Base-by-base conservation (phyloP, 2,329 filamentous ascomycete genomes). In the Apiospora malaysiana region DNA sequence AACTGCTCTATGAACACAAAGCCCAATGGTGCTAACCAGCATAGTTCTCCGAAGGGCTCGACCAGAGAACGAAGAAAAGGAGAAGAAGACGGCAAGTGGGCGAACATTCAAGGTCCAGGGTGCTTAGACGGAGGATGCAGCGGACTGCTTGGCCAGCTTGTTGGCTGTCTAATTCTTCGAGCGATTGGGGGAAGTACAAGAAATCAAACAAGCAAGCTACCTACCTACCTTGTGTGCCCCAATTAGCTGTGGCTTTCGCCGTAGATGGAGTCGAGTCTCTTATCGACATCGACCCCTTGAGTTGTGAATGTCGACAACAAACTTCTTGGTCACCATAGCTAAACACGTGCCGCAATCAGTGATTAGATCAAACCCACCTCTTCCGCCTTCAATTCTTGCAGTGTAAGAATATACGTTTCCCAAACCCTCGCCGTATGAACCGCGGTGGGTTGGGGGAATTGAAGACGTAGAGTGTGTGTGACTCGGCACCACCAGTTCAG, bases 21-120 rank as follows among this genome's bases (percentile, higher is more conserved):
- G 72, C 83, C 87, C 75, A 87, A 76, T 27, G 10, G 14, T 70
- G 32, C 70, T 74, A 70, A 73, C 37, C 3, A 21, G 23, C 14
- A 43, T 49, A 97, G 95, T 99, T n/a, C 89, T 99, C 75, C 95
- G 97, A 81, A 91, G 97, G 85, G 96, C 96, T 72, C 90, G 96
- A 78, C 97, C 96, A 59, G 96, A 99, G 81, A 94, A 92, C 77
- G 95, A 98, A 83, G 96, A 98, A 83, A 95, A 95, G 85, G 97
- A 99, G 85, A 92, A 94, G 79, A 99, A 99, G 90, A 99, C 96
- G 71, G 96, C 97, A 66, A 98, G 94, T 81, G 96, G 96, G 74
- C 90, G 96, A 78, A 97, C 95, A 59, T 99, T 99, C 89, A 91
- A 69, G 45, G 68, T 69, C 42, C 68, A 69, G 56, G 68, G 68